Percentiles rank a stretch among this genome's conserved stretches.
Evolutionary conservation across 345 rosid species (phyloP).

Genomic region (Camelina neglecta): DNA sequence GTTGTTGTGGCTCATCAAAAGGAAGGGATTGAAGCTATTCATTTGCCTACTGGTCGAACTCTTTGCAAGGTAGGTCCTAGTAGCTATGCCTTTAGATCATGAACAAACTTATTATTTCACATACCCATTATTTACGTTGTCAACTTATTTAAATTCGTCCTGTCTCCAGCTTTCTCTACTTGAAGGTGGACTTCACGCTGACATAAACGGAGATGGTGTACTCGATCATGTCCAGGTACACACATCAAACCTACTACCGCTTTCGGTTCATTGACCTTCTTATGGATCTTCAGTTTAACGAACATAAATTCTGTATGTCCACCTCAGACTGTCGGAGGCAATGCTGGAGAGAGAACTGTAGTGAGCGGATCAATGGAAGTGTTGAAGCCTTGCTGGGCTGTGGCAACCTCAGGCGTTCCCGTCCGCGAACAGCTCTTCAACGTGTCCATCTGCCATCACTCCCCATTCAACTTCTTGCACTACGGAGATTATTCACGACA

Average conservation of each 20-base stretch:
- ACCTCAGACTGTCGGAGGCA: conserved; percentile 92
- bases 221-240: conserved; percentile 98
- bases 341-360: conserved; percentile 82
- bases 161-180: conserved; percentile 80
- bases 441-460: conserved; percentile 90
- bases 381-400: conserved; percentile 90
- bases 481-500: conserved; percentile 76
- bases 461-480: conserved; percentile 81
- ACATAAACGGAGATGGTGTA: conserved; percentile 98
- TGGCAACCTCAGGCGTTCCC: conserved; percentile 98
- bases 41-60: conserved; percentile 92
- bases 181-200: conserved; percentile 99
- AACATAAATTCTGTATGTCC: conserved; percentile 29
- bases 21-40: conserved; percentile 97
- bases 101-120: conserved; percentile 17
- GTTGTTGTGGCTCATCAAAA: conserved; percentile 96
- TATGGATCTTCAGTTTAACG: conserved; percentile 5
- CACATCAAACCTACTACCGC: neutral
- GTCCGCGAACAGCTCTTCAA: conserved; percentile 93
- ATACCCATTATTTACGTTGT: neutral
- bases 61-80: conserved; percentile 75
- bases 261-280: neutral
- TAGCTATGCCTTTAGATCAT: conserved; percentile 23
- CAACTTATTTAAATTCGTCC: conserved; percentile 19
- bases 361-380: conserved; percentile 85